Evolutionary conservation across 73 alveolate genomes (phyloP).

Genomic region (Paramecium bursaria): DNA sequence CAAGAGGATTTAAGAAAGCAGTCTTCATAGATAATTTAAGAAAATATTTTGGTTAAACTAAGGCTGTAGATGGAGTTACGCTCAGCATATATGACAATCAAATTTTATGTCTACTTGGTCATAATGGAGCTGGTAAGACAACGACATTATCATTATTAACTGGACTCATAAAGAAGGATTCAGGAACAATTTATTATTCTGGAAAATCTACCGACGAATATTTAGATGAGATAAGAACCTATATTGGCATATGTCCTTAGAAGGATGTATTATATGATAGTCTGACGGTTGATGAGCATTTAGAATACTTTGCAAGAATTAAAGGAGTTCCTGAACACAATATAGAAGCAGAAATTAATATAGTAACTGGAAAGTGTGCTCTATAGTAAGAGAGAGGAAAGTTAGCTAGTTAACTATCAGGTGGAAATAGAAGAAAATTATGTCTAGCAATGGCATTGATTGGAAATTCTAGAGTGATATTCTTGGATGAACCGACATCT

Average conservation of each 20-base stretch:
- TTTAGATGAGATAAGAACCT: conserved; percentile 74
- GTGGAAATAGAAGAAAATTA: conserved; percentile 85
- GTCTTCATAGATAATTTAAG: conserved; percentile 29
- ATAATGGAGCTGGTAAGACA: conserved; percentile 86
- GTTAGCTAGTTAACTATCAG: conserved; percentile 76
- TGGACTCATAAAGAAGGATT: conserved; percentile 67
- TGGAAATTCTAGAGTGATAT: conserved; percentile 79
- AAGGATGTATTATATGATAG: conserved; percentile 78
- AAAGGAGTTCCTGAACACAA: conserved; percentile 73
- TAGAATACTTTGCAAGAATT: conserved; percentile 75
- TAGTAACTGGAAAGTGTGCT: conserved; percentile 75
- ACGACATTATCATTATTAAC: conserved; percentile 73
- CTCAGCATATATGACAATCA: conserved; percentile 66
- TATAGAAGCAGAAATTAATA: conserved; percentile 53
- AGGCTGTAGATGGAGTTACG: conserved; percentile 74
- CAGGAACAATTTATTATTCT: conserved; percentile 51
- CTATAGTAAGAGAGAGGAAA: conserved; percentile 72
- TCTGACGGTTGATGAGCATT: conserved; percentile 81
- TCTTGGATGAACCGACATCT: conserved; percentile 85
- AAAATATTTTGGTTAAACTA: conserved; percentile 45
- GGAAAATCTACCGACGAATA: conserved; percentile 52
- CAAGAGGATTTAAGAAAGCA: conserved; percentile 6
- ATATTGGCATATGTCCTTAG: conserved; percentile 85
- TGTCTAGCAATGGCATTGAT: conserved; percentile 80
- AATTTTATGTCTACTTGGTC: conserved; percentile 77